phyloP scores from a whole-genome alignment of 2,329 filamentous ascomycete species.

The Sporothrix dimorphospora region DNA sequence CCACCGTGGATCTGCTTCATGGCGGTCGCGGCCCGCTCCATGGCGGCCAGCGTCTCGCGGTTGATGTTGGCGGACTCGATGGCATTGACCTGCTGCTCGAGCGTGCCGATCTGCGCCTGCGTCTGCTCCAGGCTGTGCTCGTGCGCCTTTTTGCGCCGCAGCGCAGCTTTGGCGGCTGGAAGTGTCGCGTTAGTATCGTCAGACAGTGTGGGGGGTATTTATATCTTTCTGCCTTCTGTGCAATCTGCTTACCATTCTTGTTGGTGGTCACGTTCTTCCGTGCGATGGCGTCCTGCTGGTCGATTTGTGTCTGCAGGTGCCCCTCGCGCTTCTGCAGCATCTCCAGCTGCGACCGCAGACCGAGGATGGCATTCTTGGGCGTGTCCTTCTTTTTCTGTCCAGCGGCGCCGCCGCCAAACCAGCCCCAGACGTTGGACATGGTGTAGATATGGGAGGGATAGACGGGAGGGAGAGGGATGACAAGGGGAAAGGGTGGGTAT shows the following conservation, averaged over 20 bases:
- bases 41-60: slow-evolving; percentile 89
- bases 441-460: background rate
- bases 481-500: background rate
- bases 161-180: slow-evolving; percentile 83
- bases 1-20: slow-evolving; percentile 94
- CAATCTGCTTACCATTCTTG: slow-evolving; percentile 73
- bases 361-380: slow-evolving; percentile 94
- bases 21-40: slow-evolving; percentile 86
- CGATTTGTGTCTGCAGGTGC: slow-evolving; percentile 88
- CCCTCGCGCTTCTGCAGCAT: slow-evolving; percentile 97
- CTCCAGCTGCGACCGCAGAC: slow-evolving; percentile 83
- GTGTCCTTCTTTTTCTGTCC: slow-evolving; percentile 88
- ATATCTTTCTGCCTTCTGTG: background rate
- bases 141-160: slow-evolving; percentile 92
- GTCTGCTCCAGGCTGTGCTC: slow-evolving; percentile 93
- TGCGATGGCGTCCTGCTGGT: slow-evolving; percentile 86
- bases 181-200: background rate
- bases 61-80: slow-evolving; percentile 99
- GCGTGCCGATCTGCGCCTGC: slow-evolving; percentile 81
- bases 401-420: slow-evolving; percentile 79
- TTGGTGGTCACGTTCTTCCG: slow-evolving; percentile 87
- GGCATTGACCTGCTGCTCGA: slow-evolving; percentile 93
- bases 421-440: slow-evolving; percentile 77
- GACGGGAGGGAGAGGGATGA: background rate
- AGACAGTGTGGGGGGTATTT: background rate